These are phyloP conservation scores for Vaccinium darrowii DNA, from an alignment of 148 eudicot genomes.

Conservation along the genomic window DNA sequence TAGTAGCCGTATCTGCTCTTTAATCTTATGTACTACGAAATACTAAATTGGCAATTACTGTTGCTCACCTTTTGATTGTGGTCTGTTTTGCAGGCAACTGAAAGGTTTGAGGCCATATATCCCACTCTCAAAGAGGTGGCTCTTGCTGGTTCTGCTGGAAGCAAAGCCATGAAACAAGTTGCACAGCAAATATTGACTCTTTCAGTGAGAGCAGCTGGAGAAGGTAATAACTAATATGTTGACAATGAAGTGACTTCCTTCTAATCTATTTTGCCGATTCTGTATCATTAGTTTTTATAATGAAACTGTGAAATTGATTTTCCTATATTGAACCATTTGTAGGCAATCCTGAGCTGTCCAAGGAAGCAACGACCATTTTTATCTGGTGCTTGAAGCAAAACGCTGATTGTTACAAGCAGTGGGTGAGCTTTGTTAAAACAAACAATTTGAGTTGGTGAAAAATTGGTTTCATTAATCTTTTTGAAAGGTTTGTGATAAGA, in stretches of 20 bases:
- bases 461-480: neutral
- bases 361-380: constrained; percentile 54
- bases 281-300: neutral
- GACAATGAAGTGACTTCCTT: neutral
- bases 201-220: constrained; percentile 66
- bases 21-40: neutral
- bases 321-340: constrained; percentile 13
- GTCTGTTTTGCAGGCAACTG: constrained; percentile 64
- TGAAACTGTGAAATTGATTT: neutral
- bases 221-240: constrained; percentile 38
- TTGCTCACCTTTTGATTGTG: constrained; percentile 4
- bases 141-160: constrained; percentile 74
- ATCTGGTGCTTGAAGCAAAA: constrained; percentile 62
- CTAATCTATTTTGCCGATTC: neutral
- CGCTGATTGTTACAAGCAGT: constrained; percentile 67
- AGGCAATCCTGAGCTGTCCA: constrained; percentile 67
- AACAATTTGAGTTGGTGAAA: neutral
- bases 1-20: neutral
- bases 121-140: constrained; percentile 81
- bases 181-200: constrained; percentile 55
- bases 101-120: constrained; percentile 79
- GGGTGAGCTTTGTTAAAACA: constrained; percentile 47
- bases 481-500: neutral
- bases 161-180: constrained; percentile 85
- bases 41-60: neutral